Evolutionary conservation across 2,329 filamentous ascomycete genomes (phyloP).

Genomic region (Chaetoscypha palmicola): DNA sequence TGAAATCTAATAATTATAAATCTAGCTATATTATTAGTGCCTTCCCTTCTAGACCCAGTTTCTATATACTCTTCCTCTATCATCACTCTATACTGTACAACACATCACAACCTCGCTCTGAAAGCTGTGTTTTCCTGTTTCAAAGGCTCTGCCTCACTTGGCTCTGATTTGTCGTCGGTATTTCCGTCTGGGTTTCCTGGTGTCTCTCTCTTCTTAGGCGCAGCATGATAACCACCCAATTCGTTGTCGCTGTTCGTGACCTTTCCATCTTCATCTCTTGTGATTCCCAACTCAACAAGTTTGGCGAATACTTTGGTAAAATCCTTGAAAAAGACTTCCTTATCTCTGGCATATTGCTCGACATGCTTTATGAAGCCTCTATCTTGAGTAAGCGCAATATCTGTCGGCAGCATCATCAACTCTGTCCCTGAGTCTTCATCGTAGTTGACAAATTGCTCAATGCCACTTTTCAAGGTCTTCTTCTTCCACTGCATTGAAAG

Average conservation of each 20-base stretch:
- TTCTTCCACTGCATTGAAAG: conserved; percentile 46
- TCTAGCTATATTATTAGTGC: background rate
- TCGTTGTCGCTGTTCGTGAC: conserved; percentile 51
- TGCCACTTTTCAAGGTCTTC: conserved; percentile 44
- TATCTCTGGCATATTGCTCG: conserved; percentile 51
- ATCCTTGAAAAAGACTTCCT: conserved; percentile 54
- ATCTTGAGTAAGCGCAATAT: conserved; percentile 51
- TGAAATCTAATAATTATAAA: background rate
- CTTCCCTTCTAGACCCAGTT: background rate
- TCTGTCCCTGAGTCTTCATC: conserved; percentile 48
- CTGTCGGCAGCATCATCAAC: conserved; percentile 61
- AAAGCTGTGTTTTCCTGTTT: conserved; percentile 28
- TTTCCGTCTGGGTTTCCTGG: conserved; percentile 30
- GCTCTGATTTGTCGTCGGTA: conserved; percentile 26
- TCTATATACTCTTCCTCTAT: too few species aligned
- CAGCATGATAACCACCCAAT: conserved; percentile 48
- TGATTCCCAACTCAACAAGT: conserved; percentile 53
- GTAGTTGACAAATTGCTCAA: conserved; percentile 51
- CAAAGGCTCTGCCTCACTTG: conserved; percentile 36
- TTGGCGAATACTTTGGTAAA: conserved; percentile 53
- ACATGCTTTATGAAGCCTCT: conserved; percentile 48
- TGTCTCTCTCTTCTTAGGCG: conserved; percentile 46
- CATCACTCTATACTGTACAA: background rate
- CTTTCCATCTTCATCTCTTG: conserved; percentile 44
- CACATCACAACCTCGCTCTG: conserved; percentile 22